Evolutionary conservation across 139 green algal genomes (phyloP).

Genomic region (Picochlorum sp.): DNA sequence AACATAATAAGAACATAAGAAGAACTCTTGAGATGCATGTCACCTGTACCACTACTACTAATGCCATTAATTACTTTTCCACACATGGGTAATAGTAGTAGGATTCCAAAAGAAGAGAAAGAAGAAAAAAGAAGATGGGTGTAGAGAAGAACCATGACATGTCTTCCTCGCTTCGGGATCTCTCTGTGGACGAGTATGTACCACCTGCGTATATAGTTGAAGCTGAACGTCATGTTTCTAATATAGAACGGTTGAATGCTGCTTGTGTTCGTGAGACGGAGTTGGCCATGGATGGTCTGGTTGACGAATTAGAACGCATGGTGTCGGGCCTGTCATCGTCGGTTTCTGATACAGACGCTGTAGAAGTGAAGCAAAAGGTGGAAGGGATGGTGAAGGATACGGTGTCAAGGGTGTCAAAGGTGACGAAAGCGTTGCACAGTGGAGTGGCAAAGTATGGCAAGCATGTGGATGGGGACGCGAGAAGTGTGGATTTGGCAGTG

Average conservation of each 20-base stretch:
- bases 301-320: neutral
- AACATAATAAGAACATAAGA: too few relatives aligned
- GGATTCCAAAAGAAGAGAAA: too few relatives aligned
- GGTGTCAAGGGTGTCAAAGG: conserved; percentile 32
- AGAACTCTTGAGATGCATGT: too few relatives aligned
- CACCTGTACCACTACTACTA: too few relatives aligned
- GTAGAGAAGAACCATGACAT: too few relatives aligned
- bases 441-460: conserved; percentile 68
- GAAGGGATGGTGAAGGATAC: conserved; percentile 8
- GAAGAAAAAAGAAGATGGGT: too few relatives aligned
- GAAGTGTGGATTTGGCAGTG: neutral
- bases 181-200: neutral
- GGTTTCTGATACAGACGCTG: conserved; percentile 20
- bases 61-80: too few relatives aligned
- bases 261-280: neutral
- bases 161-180: too few relatives aligned
- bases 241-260: neutral
- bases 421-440: conserved; percentile 72
- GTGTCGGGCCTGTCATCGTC: neutral
- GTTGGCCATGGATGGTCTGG: neutral
- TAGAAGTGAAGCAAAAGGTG: conserved; percentile 8
- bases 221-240: neutral
- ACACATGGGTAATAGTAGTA: too few relatives aligned
- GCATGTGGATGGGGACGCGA: conserved; percentile 4
- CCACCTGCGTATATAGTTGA: too few relatives aligned